A percentile compares a stretch with the other conserved stretches of the same genome.
phyloP scores from a whole-genome alignment of 257 asterid genomes.

The Penstemon davidsonii region DNA sequence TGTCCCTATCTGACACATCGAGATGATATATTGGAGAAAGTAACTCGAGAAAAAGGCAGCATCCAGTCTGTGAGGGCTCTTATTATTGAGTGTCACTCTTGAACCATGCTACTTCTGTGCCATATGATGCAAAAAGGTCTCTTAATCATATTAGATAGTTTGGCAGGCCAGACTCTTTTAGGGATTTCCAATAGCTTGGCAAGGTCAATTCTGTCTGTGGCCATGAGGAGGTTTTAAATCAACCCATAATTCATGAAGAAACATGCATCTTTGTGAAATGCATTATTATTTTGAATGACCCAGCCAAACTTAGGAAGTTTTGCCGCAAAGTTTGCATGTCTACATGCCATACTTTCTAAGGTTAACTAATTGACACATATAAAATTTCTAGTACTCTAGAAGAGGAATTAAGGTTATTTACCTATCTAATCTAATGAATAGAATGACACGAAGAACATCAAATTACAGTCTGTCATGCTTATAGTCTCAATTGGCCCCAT shows the following conservation, averaged over 20 bases:
- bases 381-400: slow-evolving; percentile 11
- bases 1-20: slow-evolving; percentile 11
- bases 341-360: background rate
- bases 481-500: slow-evolving; percentile 1
- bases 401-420: background rate
- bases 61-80: slow-evolving; percentile 3
- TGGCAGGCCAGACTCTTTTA: slow-evolving; percentile 4
- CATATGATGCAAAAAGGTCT: background rate
- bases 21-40: slow-evolving; percentile 6
- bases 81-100: slow-evolving; percentile 11
- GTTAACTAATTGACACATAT: slow-evolving; percentile 1
- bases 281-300: background rate
- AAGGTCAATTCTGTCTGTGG: slow-evolving; percentile 17
- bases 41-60: slow-evolving; percentile 4
- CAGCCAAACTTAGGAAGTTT: background rate
- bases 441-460: slow-evolving; percentile 6
- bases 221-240: slow-evolving; percentile 1
- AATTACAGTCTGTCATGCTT: background rate
- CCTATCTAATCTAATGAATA: background rate
- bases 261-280: background rate
- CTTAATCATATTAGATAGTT: background rate
- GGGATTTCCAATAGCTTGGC: slow-evolving; percentile 18
- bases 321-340: background rate
- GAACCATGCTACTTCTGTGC: background rate
- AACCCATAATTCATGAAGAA: slow-evolving; percentile 13